Base-by-base conservation (phyloP, 164 flowering plant species). In the Stephania yunnanensis region DNA sequence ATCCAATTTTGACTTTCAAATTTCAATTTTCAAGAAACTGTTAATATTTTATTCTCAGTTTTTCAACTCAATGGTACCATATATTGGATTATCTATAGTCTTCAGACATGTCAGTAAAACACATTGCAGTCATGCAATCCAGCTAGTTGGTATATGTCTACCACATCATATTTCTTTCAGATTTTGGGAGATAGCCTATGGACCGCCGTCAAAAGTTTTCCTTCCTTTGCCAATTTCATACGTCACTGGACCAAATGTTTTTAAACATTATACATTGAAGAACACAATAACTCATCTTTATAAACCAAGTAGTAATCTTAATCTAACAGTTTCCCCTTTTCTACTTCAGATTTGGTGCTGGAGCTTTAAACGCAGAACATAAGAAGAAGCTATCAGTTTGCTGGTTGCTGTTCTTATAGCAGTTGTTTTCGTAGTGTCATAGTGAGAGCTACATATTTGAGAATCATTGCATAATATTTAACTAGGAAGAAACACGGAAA, bases 341-440 rank as follows among this genome's bases (percentile, higher is more conserved):
- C 19, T 10, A 65, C 12, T 68, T 17, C 42, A 68, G 70, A 68
- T 31, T 36, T 68, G 22, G 70, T 68, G 15, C 19, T 68, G 70
- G 70, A 68, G 70, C 70, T 68, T 12, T 68, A 68, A 46, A 68
- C 48, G 70, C 70, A 31, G 70, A 25, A 25, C 25, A 25, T 25
- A 25, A 25, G 25, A 68, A 31, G 70, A 68, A 68, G 45, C n/a
- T 31, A 13, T 36, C 6, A 61, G 3, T 19, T 20, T 61, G 66
- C n/a, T 61, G 66, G 22, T 61, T 17, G 66, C 25, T 10, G 42
- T 68, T 68, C 68, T 68, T 68, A 19, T 20, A 19, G n/a, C 66
- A 61, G 66, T 19, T 1, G 66, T 61, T n/a, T 61, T 19, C 66
- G 0, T 61, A 19, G 20, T 22, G 42, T 17, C n/a, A 61, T 61